phyloP scores from a whole-genome alignment of 140 eudicot species.

The Flaveria floridana region DNA sequence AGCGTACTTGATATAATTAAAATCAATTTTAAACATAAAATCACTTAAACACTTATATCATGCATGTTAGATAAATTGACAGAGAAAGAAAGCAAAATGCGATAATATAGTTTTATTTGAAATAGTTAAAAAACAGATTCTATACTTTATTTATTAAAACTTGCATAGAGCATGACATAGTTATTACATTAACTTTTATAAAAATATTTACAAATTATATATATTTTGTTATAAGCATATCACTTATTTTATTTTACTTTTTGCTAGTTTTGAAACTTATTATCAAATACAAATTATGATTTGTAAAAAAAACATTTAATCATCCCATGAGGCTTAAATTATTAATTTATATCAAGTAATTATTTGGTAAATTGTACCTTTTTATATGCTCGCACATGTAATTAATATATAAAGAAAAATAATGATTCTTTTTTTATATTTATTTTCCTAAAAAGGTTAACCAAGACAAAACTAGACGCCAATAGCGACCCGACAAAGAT shows the following conservation, averaged over 20 bases:
- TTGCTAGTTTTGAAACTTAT: not conserved
- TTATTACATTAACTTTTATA: not conserved
- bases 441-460: slow-evolving; percentile 1
- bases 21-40: not conserved
- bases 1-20: not conserved
- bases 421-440: not conserved
- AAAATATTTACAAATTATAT: not conserved
- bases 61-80: not conserved
- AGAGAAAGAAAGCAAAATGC: no score
- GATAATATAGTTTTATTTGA: no score
- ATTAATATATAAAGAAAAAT: not conserved
- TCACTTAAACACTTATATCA: not conserved
- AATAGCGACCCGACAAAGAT: slow-evolving; percentile 42
- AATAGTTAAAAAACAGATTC: no score
- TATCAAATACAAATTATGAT: not conserved
- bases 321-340: not conserved
- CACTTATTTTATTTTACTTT: not conserved
- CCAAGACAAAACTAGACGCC: slow-evolving; percentile 36
- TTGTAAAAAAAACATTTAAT: not conserved
- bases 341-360: not conserved
- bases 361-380: no score
- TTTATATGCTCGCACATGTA: no score
- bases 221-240: not conserved
- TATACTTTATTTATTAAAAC: no score
- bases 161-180: no score